Percentiles rank a stretch among this genome's conserved stretches.
These are phyloP conservation scores for Auriscalpium orientale DNA, from an alignment of 768 basidiomycete genomes.

Conservation along the genomic window DNA sequence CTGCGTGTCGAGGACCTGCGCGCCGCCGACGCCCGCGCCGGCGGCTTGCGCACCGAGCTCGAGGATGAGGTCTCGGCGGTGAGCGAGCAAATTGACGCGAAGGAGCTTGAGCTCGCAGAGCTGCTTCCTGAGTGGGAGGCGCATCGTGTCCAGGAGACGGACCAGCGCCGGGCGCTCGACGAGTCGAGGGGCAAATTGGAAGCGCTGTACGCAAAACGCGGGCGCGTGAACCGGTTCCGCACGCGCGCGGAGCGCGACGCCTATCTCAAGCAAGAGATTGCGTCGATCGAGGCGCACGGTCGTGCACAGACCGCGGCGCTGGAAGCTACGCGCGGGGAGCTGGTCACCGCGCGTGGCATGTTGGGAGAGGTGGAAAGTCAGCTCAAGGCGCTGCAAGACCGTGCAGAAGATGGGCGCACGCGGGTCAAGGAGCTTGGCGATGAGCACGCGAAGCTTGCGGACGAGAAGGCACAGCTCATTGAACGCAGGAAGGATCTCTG, in stretches of 20 bases:
- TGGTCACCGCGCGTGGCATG: slow-evolving; percentile 38
- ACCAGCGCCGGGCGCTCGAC: slow-evolving; percentile 64
- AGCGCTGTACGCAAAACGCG: slow-evolving; percentile 84
- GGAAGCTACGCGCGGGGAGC: slow-evolving; percentile 42
- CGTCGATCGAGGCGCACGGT: slow-evolving; percentile 56
- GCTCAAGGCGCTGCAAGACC: slow-evolving; percentile 47
- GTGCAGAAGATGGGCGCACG: slow-evolving; percentile 58
- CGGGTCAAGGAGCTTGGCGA: slow-evolving; percentile 52
- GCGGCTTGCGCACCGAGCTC: slow-evolving; percentile 54
- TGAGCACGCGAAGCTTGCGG: slow-evolving; percentile 52
- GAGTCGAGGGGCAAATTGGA: slow-evolving; percentile 63
- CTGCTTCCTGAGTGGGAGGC: slow-evolving; percentile 67
- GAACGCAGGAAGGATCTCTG: slow-evolving; percentile 90
- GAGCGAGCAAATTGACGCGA: slow-evolving; percentile 51
- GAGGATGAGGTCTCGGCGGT: slow-evolving; percentile 58
- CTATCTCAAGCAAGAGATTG: slow-evolving; percentile 75
- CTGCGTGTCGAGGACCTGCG: slow-evolving; percentile 76
- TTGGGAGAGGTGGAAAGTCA: slow-evolving; percentile 51
- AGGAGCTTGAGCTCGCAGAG: slow-evolving; percentile 53
- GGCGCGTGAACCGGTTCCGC: slow-evolving; percentile 77
- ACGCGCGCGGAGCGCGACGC: slow-evolving; percentile 79
- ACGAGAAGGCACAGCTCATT: slow-evolving; percentile 56
- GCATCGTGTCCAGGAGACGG: slow-evolving; percentile 39
- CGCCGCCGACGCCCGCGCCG: slow-evolving; percentile 53
- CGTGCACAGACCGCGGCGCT: slow-evolving; percentile 49